Conservation (phyloP, 2,329 filamentous ascomycete genomes). For the Ophiostoma sp. region DNA sequence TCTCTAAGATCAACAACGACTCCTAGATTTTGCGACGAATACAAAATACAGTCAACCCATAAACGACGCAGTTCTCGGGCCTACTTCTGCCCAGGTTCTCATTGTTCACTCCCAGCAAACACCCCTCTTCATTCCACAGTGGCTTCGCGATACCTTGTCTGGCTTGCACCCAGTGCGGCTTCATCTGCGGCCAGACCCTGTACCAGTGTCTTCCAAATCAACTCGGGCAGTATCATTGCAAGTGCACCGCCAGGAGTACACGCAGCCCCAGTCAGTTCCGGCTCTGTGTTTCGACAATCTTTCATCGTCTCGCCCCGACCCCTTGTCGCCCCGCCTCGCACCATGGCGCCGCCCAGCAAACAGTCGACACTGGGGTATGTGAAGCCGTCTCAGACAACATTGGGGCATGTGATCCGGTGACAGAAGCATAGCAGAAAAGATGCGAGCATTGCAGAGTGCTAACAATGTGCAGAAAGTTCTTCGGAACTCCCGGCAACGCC, state of each 20-base stretch:
- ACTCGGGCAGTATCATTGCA: background rate
- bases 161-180: conserved; percentile 20
- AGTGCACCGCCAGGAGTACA: background rate
- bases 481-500: conserved; percentile 59
- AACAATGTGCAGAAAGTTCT: conserved; percentile 68
- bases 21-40: background rate
- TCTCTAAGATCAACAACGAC: background rate
- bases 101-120: background rate
- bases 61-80: background rate
- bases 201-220: background rate
- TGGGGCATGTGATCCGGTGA: conserved; percentile 55
- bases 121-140: conserved; percentile 16
- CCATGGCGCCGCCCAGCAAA: conserved; percentile 49
- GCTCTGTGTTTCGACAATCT: background rate
- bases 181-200: conserved; percentile 1
- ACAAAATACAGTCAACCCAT: background rate
- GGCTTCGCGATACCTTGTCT: conserved; percentile 22
- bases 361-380: conserved; percentile 89
- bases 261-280: background rate
- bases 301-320: background rate
- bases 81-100: background rate
- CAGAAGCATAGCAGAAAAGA: background rate
- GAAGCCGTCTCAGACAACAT: conserved; percentile 63
- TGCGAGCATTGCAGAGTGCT: conserved; percentile 4
- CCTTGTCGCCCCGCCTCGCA: conserved; percentile 26